Conservation (phyloP, 345 rosid species). For the Mercurialis annua region DNA sequence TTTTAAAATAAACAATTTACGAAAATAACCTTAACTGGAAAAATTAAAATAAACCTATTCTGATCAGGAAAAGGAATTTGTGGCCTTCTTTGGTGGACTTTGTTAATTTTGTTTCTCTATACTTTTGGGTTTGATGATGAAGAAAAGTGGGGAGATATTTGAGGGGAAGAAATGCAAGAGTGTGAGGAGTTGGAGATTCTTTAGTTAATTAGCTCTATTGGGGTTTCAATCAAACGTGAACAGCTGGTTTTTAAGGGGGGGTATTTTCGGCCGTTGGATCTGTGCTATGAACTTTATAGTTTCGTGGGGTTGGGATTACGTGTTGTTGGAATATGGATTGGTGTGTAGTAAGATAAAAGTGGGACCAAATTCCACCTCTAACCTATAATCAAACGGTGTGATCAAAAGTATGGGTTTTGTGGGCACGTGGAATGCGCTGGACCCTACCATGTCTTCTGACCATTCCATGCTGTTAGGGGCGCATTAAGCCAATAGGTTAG, state of each 20-base stretch:
- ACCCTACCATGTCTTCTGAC: slow-evolving; percentile 19
- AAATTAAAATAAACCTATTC: too few relatives aligned
- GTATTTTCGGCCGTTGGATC: slow-evolving; percentile 35
- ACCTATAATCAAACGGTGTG: slow-evolving; percentile 27
- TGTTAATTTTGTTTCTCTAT: not conserved
- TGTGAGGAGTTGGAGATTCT: slow-evolving; percentile 21
- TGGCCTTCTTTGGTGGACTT: slow-evolving; percentile 5
- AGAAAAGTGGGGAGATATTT: slow-evolving; percentile 7
- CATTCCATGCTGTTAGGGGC: slow-evolving; percentile 3
- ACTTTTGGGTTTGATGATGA: not conserved
- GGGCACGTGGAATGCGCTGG: slow-evolving; percentile 20
- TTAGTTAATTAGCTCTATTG: not conserved
- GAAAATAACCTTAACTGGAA: slow-evolving; percentile 42
- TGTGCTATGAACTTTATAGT: not conserved
- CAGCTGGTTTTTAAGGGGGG: slow-evolving; percentile 12
- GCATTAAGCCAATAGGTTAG: not conserved
- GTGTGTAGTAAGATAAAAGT: slow-evolving; percentile 14
- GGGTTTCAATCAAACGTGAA: slow-evolving; percentile 15
- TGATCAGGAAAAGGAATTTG: slow-evolving; percentile 10
- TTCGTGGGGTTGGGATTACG: slow-evolving; percentile 20
- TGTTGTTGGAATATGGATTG: slow-evolving; percentile 26
- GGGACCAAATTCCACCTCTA: slow-evolving; percentile 31
- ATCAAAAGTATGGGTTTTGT: not conserved
- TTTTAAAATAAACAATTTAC: slow-evolving; percentile 29
- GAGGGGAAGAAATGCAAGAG: not conserved